A percentile compares a stretch with the other conserved stretches of the same genome.
Conservation (phyloP, 345 rosid genomes). For the Geranium rotundifolium region DNA sequence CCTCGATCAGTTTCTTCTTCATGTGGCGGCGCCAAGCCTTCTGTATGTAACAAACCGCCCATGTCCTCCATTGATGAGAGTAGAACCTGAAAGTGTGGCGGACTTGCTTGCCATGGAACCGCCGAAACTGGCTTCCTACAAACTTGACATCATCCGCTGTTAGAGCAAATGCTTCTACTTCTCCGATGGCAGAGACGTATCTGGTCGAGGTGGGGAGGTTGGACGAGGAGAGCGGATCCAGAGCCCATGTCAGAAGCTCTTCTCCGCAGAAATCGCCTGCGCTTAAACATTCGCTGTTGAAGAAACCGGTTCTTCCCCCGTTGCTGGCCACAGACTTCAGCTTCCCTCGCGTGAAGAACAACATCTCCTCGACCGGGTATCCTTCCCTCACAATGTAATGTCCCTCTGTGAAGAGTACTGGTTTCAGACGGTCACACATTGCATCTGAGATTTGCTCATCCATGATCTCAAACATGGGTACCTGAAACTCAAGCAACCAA, state of each 20-base stretch:
- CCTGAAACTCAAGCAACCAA: conserved; percentile 26
- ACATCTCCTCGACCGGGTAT: conserved; percentile 86
- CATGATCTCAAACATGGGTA: conserved; percentile 79
- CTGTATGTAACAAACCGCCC: too few relatives aligned
- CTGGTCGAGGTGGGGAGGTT: conserved; percentile 81
- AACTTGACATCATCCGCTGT: conserved; percentile 74
- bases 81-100: conserved; percentile 34
- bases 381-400: conserved; percentile 81
- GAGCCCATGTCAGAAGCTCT: conserved; percentile 63
- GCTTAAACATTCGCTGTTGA: conserved; percentile 55
- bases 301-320: conserved; percentile 77
- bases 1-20: conserved; percentile 68
- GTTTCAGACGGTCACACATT: conserved; percentile 78
- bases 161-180: conserved; percentile 86
- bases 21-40: conserved; percentile 63
- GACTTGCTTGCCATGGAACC: conserved; percentile 81
- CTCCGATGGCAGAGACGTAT: conserved; percentile 53
- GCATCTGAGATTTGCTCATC: conserved; percentile 79
- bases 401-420: conserved; percentile 67
- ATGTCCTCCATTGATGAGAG: too few relatives aligned
- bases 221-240: conserved; percentile 70
- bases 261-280: conserved; percentile 46
- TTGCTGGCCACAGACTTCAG: conserved; percentile 56
- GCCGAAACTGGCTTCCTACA: conserved; percentile 73
- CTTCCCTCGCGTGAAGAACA: conserved; percentile 85